Conservation (phyloP, 192 early-diverging fungal species). For the Backusella sp. region DNA sequence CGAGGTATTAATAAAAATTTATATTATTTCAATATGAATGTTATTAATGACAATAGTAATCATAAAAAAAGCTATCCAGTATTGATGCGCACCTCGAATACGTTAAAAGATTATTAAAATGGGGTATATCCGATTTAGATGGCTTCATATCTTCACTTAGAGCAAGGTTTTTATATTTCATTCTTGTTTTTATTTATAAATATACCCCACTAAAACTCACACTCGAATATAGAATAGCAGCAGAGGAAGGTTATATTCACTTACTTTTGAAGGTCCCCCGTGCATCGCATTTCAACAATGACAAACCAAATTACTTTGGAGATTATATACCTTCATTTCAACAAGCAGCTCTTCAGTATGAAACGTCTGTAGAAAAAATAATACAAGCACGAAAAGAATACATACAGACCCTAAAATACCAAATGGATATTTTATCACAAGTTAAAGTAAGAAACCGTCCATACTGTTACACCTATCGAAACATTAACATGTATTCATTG, state of each 20-base stretch:
- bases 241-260: slow-evolving; percentile 10
- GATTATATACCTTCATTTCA: slow-evolving; percentile 4
- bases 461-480: background rate
- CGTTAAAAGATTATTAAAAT: slow-evolving; percentile 17
- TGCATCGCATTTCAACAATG: slow-evolving; percentile 5
- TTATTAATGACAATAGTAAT: background rate
- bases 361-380: slow-evolving; percentile 4
- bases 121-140: slow-evolving; percentile 15
- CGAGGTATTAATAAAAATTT: slow-evolving; percentile 5
- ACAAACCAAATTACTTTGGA: background rate
- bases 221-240: background rate
- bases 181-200: background rate
- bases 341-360: background rate
- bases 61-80: slow-evolving; percentile 9
- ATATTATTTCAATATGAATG: background rate
- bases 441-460: slow-evolving; percentile 1
- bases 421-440: slow-evolving; percentile 10
- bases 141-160: slow-evolving; percentile 1
- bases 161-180: background rate
- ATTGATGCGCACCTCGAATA: slow-evolving; percentile 6
- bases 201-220: background rate
- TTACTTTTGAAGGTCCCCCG: background rate
- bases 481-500: background rate
- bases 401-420: background rate
- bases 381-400: slow-evolving; percentile 3